Evolutionary conservation across 768 basidiomycete species (phyloP).

Genomic region (Udeniomyces megalosporus): DNA sequence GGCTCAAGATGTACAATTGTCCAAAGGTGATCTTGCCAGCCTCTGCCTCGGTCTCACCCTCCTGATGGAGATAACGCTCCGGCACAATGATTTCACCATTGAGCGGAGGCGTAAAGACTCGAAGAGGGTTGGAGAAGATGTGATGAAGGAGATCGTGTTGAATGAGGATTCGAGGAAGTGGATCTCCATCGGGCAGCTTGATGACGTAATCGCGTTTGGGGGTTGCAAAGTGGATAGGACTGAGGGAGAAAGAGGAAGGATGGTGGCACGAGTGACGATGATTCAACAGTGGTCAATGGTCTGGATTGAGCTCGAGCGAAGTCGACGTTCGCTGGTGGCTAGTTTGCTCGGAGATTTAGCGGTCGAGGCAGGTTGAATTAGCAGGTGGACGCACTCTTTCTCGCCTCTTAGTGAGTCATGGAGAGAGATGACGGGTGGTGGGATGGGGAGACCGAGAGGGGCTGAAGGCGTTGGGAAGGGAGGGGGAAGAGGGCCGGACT

Average conservation of each 20-base stretch:
- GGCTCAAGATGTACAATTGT: conserved; percentile 65
- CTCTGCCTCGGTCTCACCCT: background rate
- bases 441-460: too few species aligned
- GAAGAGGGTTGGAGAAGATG: conserved; percentile 55
- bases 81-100: conserved; percentile 28
- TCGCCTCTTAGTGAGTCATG: too few species aligned
- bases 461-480: too few species aligned
- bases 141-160: conserved; percentile 65
- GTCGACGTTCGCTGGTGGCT: background rate
- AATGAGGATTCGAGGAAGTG: background rate
- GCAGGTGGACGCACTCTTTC: background rate
- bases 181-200: conserved; percentile 2
- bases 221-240: background rate
- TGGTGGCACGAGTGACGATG: background rate
- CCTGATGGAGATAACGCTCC: background rate
- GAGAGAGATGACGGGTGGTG: too few species aligned
- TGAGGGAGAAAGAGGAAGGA: background rate
- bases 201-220: conserved; percentile 6
- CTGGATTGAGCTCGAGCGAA: background rate
- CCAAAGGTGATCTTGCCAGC: conserved; percentile 46
- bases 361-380: too few species aligned
- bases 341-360: too few species aligned
- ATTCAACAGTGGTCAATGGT: background rate
- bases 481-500: too few species aligned
- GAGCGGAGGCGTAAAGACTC: conserved; percentile 43